These are phyloP conservation scores for Penicillium sp. DNA, from an alignment of 2,329 filamentous ascomycete species.

Conservation along the genomic window DNA sequence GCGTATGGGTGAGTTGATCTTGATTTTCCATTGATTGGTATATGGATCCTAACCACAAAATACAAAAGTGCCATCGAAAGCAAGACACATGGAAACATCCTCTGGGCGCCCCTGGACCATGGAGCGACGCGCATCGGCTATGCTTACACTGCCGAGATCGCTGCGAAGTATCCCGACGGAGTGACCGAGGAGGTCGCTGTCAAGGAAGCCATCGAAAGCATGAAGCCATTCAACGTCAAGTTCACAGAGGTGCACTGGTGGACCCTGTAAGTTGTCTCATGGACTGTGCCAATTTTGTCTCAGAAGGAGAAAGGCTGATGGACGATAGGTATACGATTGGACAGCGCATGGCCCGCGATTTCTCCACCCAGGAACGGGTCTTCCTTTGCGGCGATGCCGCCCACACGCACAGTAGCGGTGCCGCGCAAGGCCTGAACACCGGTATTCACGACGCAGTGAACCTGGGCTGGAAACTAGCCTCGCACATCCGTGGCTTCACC, in stretches of 20 bases:
- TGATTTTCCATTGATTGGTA: not conserved
- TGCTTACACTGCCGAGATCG: slow-evolving; percentile 17
- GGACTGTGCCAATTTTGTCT: not conserved
- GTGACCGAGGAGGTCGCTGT: slow-evolving; percentile 18
- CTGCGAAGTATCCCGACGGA: slow-evolving; percentile 9
- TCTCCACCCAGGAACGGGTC: slow-evolving; percentile 43
- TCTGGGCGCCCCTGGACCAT: slow-evolving; percentile 31
- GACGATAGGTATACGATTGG: slow-evolving; percentile 27
- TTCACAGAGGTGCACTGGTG: slow-evolving; percentile 33
- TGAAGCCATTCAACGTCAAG: slow-evolving; percentile 20
- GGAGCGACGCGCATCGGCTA: slow-evolving; percentile 22
- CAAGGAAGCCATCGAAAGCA: slow-evolving; percentile 18
- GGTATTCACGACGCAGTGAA: slow-evolving; percentile 54
- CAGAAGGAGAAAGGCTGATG: too few relatives aligned
- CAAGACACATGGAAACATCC: slow-evolving; percentile 28
- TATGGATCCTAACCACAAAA: not conserved
- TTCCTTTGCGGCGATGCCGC: slow-evolving; percentile 47
- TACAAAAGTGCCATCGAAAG: slow-evolving; percentile 14
- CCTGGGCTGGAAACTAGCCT: slow-evolving; percentile 54
- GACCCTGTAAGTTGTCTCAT: slow-evolving; percentile 11
- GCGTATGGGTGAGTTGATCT: not conserved
- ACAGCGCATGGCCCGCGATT: slow-evolving; percentile 38
- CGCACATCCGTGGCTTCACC: slow-evolving; percentile 34
- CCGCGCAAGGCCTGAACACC: slow-evolving; percentile 57
- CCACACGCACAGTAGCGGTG: slow-evolving; percentile 54